Evolutionary conservation across 805 yeast genomes (phyloP), one percentile per base, ranked within the genome.

Genomic region (Zygotorulaspora danielsina): DNA sequence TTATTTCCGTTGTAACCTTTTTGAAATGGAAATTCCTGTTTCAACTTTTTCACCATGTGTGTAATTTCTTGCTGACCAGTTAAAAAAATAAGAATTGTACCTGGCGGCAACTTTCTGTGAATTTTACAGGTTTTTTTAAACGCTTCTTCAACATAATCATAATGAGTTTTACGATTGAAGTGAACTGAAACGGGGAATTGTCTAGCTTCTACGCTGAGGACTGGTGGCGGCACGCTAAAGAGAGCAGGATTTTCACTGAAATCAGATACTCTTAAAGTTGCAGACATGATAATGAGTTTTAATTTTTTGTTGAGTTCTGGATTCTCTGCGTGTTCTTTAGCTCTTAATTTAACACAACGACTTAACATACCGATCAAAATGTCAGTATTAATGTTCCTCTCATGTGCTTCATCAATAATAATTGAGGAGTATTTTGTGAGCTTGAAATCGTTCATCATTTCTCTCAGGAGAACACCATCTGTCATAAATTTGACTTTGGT

Each of bases 401-500:
- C 98, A 61, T 93, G 99, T 0, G 99, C 99, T 64, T 93, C 99
- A 67, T 93, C 99, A 43, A 93, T 85, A 19, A 94, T 74, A 32
- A 93, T 73, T 0, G 84, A 81, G 0, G 97, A 88, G 59, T 93
- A 93, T 54, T 84, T 85, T 24, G 76, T 71, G 35, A 94, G 67
- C 46, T 82, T 65, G 44, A 93, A 82, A 55, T 93, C 98, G 1
- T 76, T 70, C 83, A 90, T 82, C 85, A 93, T 81, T 63, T 93
- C 99, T 50, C 97, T 73, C 25, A 94, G 66, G 38, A 93, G 65
- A 17, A 93, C 96, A 75, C 96, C 96, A 67, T 87, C 96, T 1
- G 96, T 87, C 95, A 87, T 86, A 53, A 86, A 87, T 55, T 87
- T 87, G 57, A 87, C 61, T 11, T 81, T 79, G 0, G 95, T 87